Evolutionary conservation across 345 rosid genomes (phyloP), one percentile per base, ranked within the genome.

Genomic region (Populus davidiana): DNA sequence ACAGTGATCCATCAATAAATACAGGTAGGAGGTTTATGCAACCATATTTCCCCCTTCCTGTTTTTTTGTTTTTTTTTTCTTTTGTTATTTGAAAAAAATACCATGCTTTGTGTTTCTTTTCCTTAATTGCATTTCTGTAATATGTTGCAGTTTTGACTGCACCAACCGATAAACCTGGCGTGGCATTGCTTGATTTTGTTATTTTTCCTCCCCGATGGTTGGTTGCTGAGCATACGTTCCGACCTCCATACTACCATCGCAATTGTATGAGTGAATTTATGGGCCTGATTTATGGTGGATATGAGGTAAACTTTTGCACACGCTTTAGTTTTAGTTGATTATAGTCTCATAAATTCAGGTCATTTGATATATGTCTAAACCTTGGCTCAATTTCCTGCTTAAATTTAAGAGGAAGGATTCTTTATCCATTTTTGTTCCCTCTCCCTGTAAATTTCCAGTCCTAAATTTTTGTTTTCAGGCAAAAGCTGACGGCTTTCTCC

Each of bases 221-320:
- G 88, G 99, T 96, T 18, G 92, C 97, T 7, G 99, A 95, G 83
- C 97, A 95, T 85, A 95, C 99, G 63, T 95, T 95, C 80, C 89
- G 94, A 71, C 98, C 99, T 73, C 97, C 98, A 68, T 93, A 92
- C 81, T 96, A 92, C 83, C 98, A 96, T 82, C 98, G 99, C 63
- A 96, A 96, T 82, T 96, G 99, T 80, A 96, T 93, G 99, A 96
- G 99, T 85, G 99, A 96, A 82, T 93, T 93, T 86, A 96, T 93
- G 99, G 98, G 99, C 49, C 87, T 92, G 67, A 88, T 95, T 78
- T 81, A 88, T 59, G 99, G 99, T 84, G 93, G 91, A 83, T 93
- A 95, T 74, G 99, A 95, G 96, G 99, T 95, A 84, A 68, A 31
- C 18, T 66, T 74, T 33, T 49, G 6, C 62, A 17, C 4, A 50